phyloP scores from a whole-genome alignment of 495 filamentous ascomycete genomes.

The Aspergillus baeticus region DNA sequence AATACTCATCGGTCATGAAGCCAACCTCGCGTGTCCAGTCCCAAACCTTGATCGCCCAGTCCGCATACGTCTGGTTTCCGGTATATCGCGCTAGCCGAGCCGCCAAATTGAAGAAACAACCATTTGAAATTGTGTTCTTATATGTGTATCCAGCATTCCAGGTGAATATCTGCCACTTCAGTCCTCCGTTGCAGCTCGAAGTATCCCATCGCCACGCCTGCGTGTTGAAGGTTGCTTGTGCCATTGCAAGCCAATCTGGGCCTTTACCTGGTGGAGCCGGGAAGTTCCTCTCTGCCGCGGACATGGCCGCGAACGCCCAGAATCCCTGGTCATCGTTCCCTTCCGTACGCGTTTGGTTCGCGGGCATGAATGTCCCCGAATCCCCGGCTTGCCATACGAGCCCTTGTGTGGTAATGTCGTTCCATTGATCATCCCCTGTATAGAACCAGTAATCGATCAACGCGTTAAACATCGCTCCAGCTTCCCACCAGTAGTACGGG shows the following conservation, averaged over 20 bases:
- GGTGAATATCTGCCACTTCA: constrained; percentile 83
- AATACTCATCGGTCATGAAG: constrained; percentile 60
- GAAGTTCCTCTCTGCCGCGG: constrained; percentile 76
- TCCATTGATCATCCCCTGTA: constrained; percentile 74
- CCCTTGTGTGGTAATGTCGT: constrained; percentile 64
- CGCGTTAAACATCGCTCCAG: constrained; percentile 71
- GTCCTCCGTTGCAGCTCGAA: constrained; percentile 63
- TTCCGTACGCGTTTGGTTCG: constrained; percentile 72
- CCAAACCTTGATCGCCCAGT: constrained; percentile 72
- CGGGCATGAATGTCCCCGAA: constrained; percentile 71
- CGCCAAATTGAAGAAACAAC: constrained; percentile 76
- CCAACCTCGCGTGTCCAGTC: constrained; percentile 66
- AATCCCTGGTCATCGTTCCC: constrained; percentile 89
- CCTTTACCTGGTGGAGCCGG: constrained; percentile 53
- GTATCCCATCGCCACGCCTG: constrained; percentile 72
- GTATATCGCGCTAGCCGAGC: constrained; percentile 76
- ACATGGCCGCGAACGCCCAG: constrained; percentile 81
- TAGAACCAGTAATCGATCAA: constrained; percentile 83
- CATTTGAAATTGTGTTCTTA: constrained; percentile 80
- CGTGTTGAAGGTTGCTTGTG: constrained; percentile 79
- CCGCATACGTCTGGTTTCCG: constrained; percentile 71
- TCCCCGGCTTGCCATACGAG: constrained; percentile 70
- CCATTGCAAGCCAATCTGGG: constrained; percentile 75
- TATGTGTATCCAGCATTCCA: constrained; percentile 79
- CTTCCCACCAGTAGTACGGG: constrained; percentile 85